These are phyloP conservation scores for Blastocystis sp. DNA, from an alignment of 352 stramenopile species.

Conservation along the genomic window DNA sequence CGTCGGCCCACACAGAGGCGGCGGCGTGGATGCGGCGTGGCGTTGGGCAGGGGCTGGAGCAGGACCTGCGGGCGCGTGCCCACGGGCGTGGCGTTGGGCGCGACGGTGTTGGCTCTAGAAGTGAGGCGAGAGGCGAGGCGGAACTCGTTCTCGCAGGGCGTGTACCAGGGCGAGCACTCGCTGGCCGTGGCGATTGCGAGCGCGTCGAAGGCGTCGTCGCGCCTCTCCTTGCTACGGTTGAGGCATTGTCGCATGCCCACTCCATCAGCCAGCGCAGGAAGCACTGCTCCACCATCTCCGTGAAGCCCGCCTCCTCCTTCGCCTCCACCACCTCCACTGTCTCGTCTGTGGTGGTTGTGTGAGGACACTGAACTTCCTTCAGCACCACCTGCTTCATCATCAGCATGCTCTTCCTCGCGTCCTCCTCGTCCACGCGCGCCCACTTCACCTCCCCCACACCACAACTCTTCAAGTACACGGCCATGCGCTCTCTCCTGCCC, in stretches of 20 bases:
- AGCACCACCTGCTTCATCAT: background rate
- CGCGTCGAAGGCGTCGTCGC: background rate
- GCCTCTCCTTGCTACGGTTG: background rate
- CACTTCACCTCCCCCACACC: background rate
- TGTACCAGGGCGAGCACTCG: background rate
- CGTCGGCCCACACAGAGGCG: constrained; percentile 1
- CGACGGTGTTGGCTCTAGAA: background rate
- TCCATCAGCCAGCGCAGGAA: background rate
- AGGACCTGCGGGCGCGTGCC: background rate
- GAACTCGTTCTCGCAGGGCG: background rate
- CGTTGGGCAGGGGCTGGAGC: background rate
- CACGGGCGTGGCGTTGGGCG: background rate
- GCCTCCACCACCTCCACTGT: background rate
- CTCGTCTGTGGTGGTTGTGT: no score
- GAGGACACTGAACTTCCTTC: no score
- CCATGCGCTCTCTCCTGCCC: background rate
- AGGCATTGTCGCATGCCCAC: background rate
- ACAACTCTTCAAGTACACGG: background rate
- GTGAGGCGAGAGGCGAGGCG: background rate
- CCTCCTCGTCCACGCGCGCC: background rate
- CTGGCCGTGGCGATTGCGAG: background rate
- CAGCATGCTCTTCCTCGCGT: background rate
- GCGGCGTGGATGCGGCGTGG: background rate
- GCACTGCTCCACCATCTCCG: background rate
- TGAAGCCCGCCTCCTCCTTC: background rate